Evolutionary conservation across 371 early-diverging fungal genomes (phyloP).

Genomic region (Rhizomucor miehei): DNA sequence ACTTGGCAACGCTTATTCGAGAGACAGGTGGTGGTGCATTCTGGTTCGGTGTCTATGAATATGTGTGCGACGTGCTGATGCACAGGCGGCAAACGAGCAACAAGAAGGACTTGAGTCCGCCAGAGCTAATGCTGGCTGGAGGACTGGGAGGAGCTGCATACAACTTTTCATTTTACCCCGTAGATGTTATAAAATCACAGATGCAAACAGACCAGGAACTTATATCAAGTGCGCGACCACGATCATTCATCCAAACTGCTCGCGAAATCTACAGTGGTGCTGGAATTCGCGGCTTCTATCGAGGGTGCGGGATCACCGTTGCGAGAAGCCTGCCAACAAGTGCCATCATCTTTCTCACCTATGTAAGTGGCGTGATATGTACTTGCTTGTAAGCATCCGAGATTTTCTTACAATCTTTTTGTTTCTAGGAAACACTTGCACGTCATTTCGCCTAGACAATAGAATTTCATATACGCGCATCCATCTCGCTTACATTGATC

Average conservation of each 20-base stretch:
- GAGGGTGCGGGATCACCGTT: conserved; percentile 93
- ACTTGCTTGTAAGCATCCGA: background rate
- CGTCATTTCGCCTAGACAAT: background rate
- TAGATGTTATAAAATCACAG: conserved; percentile 92
- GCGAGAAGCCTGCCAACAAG: conserved; percentile 88
- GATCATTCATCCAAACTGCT: conserved; percentile 58
- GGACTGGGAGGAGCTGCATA: conserved; percentile 92
- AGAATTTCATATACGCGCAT: too few relatives aligned
- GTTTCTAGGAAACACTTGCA: background rate
- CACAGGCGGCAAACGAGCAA: conserved; percentile 21
- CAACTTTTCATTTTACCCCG: conserved; percentile 88
- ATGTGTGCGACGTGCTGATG: conserved; percentile 63
- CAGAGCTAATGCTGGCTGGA: conserved; percentile 83
- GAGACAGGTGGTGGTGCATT: conserved; percentile 92
- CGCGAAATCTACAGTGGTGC: conserved; percentile 70
- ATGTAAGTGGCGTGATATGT: conserved; percentile 39
- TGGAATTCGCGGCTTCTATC: conserved; percentile 86
- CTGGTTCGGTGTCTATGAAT: conserved; percentile 96
- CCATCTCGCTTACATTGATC: too few relatives aligned
- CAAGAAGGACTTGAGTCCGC: conserved; percentile 59
- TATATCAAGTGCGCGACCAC: conserved; percentile 9
- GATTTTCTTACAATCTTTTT: background rate
- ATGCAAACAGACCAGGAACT: conserved; percentile 86
- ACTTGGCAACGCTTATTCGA: conserved; percentile 82
- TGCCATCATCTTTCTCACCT: conserved; percentile 89